These are phyloP conservation scores for Tylopilus felleus DNA, from an alignment of 768 basidiomycete species.

Conservation along the genomic window DNA sequence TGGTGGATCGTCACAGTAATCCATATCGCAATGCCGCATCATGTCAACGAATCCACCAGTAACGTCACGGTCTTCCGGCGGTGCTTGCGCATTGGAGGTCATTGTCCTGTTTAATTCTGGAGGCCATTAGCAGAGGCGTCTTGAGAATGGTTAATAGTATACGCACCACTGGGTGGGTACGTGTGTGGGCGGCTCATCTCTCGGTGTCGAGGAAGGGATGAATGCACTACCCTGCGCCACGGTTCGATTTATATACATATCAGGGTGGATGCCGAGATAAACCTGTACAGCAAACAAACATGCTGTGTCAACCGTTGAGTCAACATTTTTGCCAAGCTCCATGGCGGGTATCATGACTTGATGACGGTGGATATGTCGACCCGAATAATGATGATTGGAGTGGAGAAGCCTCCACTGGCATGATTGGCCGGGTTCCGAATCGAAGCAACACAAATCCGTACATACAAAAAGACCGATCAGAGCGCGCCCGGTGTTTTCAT, in stretches of 20 bases:
- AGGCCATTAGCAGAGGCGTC: background rate
- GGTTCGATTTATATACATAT: background rate
- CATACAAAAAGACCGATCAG: background rate
- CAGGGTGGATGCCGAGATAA: background rate
- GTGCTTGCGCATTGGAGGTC: conserved; percentile 3
- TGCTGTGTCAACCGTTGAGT: background rate
- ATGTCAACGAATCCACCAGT: conserved; percentile 17
- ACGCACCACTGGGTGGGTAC: conserved; percentile 5
- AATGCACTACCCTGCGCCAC: background rate
- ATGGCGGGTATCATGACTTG: background rate
- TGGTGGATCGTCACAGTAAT: conserved; percentile 4
- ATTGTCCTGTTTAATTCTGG: conserved; percentile 11
- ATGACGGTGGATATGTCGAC: background rate
- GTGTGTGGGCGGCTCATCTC: conserved; percentile 11
- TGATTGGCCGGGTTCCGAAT: background rate
- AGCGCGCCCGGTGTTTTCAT: background rate
- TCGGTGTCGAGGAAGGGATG: background rate
- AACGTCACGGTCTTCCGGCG: conserved; percentile 7
- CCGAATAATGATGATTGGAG: background rate
- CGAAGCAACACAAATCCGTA: background rate
- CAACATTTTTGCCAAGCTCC: background rate
- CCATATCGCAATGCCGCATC: conserved; percentile 2
- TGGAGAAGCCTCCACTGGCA: background rate
- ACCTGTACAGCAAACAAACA: background rate
- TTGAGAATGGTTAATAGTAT: background rate